Base-by-base conservation (phyloP, 768 basidiomycete species). In the Mycena epipterygia region DNA sequence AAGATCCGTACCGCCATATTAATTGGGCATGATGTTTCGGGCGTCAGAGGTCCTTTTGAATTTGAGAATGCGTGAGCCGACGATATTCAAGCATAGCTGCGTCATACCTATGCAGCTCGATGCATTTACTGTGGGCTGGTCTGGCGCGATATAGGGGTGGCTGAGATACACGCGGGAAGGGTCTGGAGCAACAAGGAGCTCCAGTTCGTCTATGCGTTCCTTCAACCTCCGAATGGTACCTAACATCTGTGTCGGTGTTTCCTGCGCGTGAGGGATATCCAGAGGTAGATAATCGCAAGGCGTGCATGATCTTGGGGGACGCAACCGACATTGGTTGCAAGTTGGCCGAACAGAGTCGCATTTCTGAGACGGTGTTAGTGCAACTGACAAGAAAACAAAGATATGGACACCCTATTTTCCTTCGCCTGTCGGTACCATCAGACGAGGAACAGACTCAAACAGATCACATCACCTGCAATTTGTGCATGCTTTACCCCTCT, bases 291-390 rank as follows among this genome's bases (percentile, higher is more conserved):
- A 72, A 13, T 72, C 27, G 56, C 70, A 72, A 5, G 66, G 60
- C 7, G 60, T 41, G 19, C 39, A 51, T 1, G 70, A 67, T 5
- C 70, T 41, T 19, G 70, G 70, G 17, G 70, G 70, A 3, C 65
- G 59, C 12, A 51, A 9, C 2, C 44, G 60, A n/a, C 70, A 72
- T 52, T 67, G 70, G 53, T 25, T 44, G 56, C 70, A 72, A 9
- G 42, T 25, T 0, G 70, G 70, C 2, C 70, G 65, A 0, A 27
- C 60, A 23, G 46, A 46, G 35, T 72, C 61, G 41, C 70, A 72
- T 67, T 67, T 72, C 65, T 71, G n/a, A 4, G 3, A 27, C 35
- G 3, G 3, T 37, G 51, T 52, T 19, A 52, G 51, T n/a, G 30
- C 27, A 4, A 35, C 8, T 30, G n/a, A 27, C 17, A 5, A 11